Evolutionary conservation across 441 rosid species (phyloP).

Genomic region (Gossypium gossypioides): DNA sequence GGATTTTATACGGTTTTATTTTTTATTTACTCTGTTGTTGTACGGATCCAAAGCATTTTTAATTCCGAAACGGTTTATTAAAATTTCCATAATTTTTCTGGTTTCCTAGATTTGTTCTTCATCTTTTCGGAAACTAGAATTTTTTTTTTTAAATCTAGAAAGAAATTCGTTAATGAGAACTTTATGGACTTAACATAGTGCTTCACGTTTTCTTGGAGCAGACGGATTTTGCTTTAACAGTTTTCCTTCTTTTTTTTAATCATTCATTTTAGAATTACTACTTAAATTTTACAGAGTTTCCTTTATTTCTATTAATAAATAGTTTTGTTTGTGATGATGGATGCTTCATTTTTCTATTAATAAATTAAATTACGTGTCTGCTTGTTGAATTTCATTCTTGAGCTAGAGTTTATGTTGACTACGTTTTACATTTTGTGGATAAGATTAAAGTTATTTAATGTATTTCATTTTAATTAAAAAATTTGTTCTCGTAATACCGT

Average conservation of each 20-base stretch:
- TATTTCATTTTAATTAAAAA: background rate
- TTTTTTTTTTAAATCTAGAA: background rate
- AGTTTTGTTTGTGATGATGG: background rate
- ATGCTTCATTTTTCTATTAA: background rate
- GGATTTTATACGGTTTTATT: slow-evolving; percentile 12
- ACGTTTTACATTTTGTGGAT: slow-evolving; percentile 13
- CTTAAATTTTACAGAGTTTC: background rate
- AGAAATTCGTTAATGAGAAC: background rate
- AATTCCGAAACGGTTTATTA: slow-evolving; percentile 9
- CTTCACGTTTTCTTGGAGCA: background rate
- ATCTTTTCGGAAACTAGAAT: background rate
- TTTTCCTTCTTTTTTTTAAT: background rate
- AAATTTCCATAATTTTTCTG: background rate
- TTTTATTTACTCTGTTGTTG: slow-evolving; percentile 1
- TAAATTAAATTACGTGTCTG: background rate
- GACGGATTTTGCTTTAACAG: background rate
- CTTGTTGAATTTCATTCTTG: background rate
- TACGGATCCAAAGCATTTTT: slow-evolving; percentile 22
- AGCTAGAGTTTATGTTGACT: slow-evolving; percentile 3
- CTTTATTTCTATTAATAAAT: background rate
- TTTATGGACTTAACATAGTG: background rate
- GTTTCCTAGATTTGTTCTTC: background rate
- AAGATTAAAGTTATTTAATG: slow-evolving; percentile 1
- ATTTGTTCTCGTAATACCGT: slow-evolving; percentile 15
- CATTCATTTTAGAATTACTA: background rate